phyloP scores from a whole-genome alignment of 1,139 yeast species.

The Saccharomycopsis phalli region DNA sequence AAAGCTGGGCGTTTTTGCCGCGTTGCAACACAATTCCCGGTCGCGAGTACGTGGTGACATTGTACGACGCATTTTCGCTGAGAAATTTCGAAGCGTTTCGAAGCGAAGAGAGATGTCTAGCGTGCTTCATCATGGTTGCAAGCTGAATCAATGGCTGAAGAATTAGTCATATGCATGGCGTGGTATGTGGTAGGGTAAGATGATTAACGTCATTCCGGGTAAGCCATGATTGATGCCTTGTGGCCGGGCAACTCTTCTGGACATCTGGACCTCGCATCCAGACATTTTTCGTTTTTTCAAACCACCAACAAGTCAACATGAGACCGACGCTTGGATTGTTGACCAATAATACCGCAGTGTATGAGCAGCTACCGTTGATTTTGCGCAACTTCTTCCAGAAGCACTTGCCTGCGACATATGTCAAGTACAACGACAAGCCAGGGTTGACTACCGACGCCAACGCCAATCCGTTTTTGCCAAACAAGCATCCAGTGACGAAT shows the following conservation, averaged over 20 bases:
- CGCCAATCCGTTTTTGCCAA: slow-evolving; percentile 84
- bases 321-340: not conserved
- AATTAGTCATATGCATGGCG: slow-evolving; percentile 3
- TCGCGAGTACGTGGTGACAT: slow-evolving; percentile 77
- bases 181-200: no score
- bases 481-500: slow-evolving; percentile 74
- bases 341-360: slow-evolving; percentile 26
- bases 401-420: slow-evolving; percentile 76
- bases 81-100: slow-evolving; percentile 27
- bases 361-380: slow-evolving; percentile 58
- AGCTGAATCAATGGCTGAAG: not conserved
- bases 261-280: not conserved
- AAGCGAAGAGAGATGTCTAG: not conserved
- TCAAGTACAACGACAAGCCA: slow-evolving; percentile 55
- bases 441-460: slow-evolving; percentile 55
- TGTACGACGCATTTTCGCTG: slow-evolving; percentile 39
- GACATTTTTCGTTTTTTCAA: not conserved
- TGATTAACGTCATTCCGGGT: no score
- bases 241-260: not conserved
- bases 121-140: not conserved
- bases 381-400: slow-evolving; percentile 69
- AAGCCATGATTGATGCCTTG: no score
- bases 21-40: slow-evolving; percentile 64
- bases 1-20: slow-evolving; percentile 66
- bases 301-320: not conserved